A percentile compares a stretch with the other conserved stretches of the same genome.
These are phyloP conservation scores for Lactarius vividus DNA, from an alignment of 768 basidiomycete species.

Conservation along the genomic window DNA sequence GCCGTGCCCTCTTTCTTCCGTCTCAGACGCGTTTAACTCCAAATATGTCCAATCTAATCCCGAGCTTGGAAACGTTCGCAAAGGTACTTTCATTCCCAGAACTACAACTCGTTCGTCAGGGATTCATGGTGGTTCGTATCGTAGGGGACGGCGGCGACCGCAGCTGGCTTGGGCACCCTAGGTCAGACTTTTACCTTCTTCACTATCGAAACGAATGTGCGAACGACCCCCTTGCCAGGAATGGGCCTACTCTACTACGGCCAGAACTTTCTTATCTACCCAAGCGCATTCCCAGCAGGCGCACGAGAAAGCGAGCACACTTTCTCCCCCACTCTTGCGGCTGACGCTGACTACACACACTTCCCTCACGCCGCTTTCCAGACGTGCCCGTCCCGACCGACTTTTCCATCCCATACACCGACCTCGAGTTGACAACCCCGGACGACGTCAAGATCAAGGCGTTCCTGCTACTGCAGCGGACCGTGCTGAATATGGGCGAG, in stretches of 20 bases:
- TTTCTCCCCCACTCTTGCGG: not conserved
- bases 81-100: slow-evolving; percentile 36
- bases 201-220: slow-evolving; percentile 20
- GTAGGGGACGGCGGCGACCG: slow-evolving; percentile 39
- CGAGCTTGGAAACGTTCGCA: slow-evolving; percentile 44
- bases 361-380: slow-evolving; percentile 28
- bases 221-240: slow-evolving; percentile 39
- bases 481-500: slow-evolving; percentile 39
- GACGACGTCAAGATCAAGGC: slow-evolving; percentile 72
- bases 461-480: slow-evolving; percentile 71
- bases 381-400: slow-evolving; percentile 72
- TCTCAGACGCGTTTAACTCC: not conserved
- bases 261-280: slow-evolving; percentile 89
- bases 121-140: not conserved
- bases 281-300: slow-evolving; percentile 76
- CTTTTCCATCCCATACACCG: slow-evolving; percentile 71
- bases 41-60: slow-evolving; percentile 41
- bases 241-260: slow-evolving; percentile 79
- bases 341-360: not conserved
- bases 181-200: slow-evolving; percentile 30
- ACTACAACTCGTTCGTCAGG: not conserved
- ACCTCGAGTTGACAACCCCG: slow-evolving; percentile 65
- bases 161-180: slow-evolving; percentile 38
- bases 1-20: not conserved
- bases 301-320: slow-evolving; percentile 60